A percentile compares a stretch with the other conserved stretches of the same genome.
phyloP scores from a whole-genome alignment of 805 yeast species.

The Yarrowia porcina region DNA sequence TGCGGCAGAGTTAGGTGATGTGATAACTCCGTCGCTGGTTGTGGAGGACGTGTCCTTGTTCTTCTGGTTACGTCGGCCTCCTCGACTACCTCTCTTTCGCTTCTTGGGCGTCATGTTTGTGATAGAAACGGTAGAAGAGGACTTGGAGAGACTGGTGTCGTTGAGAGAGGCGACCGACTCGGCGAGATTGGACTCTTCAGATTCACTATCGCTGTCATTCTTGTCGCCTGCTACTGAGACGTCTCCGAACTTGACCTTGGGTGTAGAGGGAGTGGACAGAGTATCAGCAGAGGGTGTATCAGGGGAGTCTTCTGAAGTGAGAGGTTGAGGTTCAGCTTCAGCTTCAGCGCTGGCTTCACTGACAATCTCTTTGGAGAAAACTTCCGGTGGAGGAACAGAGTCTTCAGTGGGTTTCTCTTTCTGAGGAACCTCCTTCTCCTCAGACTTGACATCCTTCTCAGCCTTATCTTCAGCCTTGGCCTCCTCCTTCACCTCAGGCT shows the following conservation, averaged over 20 bases:
- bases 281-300: not conserved
- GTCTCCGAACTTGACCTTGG: not conserved
- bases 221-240: not conserved
- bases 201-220: not conserved
- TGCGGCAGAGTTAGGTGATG: not conserved
- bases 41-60: not conserved
- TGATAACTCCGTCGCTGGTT: not conserved
- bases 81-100: constrained; percentile 81
- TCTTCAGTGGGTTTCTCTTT: too few relatives aligned
- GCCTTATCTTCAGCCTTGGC: not conserved
- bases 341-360: not conserved
- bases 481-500: not conserved
- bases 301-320: not conserved
- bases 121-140: not conserved
- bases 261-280: not conserved
- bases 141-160: not conserved
- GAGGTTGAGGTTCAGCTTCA: not conserved
- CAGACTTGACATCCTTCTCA: not conserved
- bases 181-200: constrained; percentile 9
- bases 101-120: constrained; percentile 42
- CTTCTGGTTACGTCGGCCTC: constrained; percentile 58
- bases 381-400: too few relatives aligned
- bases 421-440: too few relatives aligned
- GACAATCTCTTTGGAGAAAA: not conserved
- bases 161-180: constrained; percentile 3